Conservation (phyloP, 768 basidiomycete species). For the Pleurotus eryngii region DNA sequence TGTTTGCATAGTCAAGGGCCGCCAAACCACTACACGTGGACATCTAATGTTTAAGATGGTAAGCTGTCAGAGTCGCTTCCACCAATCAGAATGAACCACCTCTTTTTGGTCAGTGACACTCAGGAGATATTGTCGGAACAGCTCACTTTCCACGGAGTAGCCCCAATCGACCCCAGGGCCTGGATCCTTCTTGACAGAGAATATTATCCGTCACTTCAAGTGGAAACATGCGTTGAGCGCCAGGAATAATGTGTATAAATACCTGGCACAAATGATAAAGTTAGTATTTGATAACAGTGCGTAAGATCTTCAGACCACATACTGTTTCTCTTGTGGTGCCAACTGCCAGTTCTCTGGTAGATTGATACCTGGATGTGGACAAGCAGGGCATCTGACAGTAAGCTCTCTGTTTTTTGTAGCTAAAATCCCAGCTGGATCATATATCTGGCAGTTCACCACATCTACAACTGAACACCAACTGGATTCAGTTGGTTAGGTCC, state of each 20-base stretch:
- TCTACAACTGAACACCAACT: too few species aligned
- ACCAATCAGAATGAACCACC: constrained; percentile 12
- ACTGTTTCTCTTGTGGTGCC: constrained; percentile 10
- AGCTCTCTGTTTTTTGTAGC: constrained; percentile 14
- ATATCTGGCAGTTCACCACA: too few species aligned
- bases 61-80: too few species aligned
- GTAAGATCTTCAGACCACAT: neutral
- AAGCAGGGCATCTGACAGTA: constrained; percentile 25
- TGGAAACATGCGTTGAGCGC: constrained; percentile 31
- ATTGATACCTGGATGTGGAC: constrained; percentile 22
- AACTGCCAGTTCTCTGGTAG: constrained; percentile 19
- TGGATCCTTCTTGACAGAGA: constrained; percentile 22
- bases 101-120: constrained; percentile 17
- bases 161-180: constrained; percentile 23
- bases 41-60: too few species aligned
- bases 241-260: constrained; percentile 23
- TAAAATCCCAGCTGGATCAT: constrained; percentile 11
- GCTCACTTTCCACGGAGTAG: constrained; percentile 23
- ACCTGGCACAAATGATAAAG: constrained; percentile 8
- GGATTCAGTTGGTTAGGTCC: too few species aligned
- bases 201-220: constrained; percentile 24
- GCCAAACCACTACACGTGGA: constrained; percentile 17
- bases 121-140: constrained; percentile 21
- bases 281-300: too few species aligned
- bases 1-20: constrained; percentile 23